Evolutionary conservation across 495 filamentous ascomycete genomes (phyloP).

Genomic region (Melanomma pulvis-pyrius): DNA sequence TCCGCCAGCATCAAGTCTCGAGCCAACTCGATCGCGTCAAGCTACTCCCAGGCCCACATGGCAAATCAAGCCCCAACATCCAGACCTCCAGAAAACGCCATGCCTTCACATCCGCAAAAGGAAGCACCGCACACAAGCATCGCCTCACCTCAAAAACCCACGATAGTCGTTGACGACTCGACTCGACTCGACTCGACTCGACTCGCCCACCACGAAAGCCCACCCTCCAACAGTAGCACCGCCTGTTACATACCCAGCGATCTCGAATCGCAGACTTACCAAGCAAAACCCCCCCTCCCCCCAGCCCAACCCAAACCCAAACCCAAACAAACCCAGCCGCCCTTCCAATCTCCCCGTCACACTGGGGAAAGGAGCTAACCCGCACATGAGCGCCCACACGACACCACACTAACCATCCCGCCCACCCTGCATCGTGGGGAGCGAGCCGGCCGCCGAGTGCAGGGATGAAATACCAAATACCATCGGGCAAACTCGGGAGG

Average conservation of each 20-base stretch:
- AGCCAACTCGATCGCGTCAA: too few relatives aligned
- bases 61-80: too few relatives aligned
- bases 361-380: not conserved
- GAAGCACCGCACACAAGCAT: too few relatives aligned
- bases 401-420: not conserved
- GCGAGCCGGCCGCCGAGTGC: not conserved
- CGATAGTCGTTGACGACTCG: not conserved
- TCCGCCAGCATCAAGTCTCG: too few relatives aligned
- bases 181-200: not conserved
- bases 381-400: not conserved
- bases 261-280: not conserved
- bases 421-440: not conserved
- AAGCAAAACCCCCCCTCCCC: not conserved
- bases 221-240: not conserved
- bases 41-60: too few relatives aligned
- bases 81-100: too few relatives aligned
- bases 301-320: too few relatives aligned
- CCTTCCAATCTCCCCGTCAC: not conserved
- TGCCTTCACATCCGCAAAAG: too few relatives aligned
- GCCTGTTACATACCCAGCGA: too few relatives aligned
- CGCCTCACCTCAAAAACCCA: too few relatives aligned
- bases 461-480: not conserved
- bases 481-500: not conserved
- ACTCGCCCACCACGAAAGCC: not conserved
- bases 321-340: too few relatives aligned